These are phyloP conservation scores for Cinnamomum micranthum DNA, from an alignment of 164 flowering plant genomes.

Conservation along the genomic window DNA sequence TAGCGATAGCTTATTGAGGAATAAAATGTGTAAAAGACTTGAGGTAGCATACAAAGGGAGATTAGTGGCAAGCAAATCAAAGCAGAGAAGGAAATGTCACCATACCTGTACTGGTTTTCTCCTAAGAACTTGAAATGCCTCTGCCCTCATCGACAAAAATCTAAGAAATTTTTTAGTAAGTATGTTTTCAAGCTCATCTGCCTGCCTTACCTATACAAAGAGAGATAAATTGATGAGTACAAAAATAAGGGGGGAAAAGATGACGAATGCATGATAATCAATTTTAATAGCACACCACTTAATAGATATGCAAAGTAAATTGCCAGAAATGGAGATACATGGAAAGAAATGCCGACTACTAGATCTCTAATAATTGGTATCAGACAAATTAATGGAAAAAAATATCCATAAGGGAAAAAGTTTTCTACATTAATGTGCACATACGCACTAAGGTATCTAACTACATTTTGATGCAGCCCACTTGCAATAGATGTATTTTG, in stretches of 20 bases:
- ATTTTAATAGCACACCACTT: background rate
- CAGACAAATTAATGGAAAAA: background rate
- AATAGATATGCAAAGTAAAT: background rate
- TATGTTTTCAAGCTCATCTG: constrained; percentile 98
- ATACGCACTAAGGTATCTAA: background rate
- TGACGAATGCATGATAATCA: background rate
- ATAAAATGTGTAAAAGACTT: background rate
- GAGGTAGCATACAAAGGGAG: background rate
- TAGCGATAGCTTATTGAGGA: too few species aligned
- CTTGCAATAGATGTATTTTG: background rate
- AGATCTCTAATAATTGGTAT: background rate
- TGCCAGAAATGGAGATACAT: background rate
- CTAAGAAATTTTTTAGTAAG: constrained; percentile 87
- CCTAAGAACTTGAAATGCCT: constrained; percentile 96
- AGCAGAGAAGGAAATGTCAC: background rate
- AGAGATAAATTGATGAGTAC: constrained; percentile 3
- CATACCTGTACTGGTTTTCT: constrained; percentile 92
- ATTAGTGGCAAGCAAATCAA: background rate
- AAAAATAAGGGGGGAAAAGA: background rate
- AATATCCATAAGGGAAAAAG: too few species aligned
- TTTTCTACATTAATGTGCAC: too few species aligned
- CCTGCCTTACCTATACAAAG: constrained; percentile 71
- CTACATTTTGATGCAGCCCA: background rate
- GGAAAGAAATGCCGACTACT: background rate
- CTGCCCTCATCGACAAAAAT: constrained; percentile 99